phyloP scores from a whole-genome alignment of 139 green algal species.

The Coelastrella sp. region DNA sequence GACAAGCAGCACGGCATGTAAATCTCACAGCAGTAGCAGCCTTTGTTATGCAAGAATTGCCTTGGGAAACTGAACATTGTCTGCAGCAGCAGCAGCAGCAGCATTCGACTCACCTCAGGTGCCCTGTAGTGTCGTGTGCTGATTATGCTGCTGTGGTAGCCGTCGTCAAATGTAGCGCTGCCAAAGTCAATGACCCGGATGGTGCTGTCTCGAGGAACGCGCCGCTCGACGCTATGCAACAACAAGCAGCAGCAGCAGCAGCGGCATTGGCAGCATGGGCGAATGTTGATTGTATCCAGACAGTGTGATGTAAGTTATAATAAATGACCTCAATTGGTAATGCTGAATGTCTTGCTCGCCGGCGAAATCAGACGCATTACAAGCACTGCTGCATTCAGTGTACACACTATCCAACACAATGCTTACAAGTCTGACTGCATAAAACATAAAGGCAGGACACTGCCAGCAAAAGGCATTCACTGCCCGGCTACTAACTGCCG shows the following conservation, averaged over 20 bases:
- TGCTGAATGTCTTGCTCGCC: not conserved
- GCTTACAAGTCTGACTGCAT: too few species aligned
- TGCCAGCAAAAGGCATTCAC: too few species aligned
- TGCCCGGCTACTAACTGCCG: too few species aligned
- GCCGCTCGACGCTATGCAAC: constrained; percentile 40
- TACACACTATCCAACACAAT: too few species aligned
- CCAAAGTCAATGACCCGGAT: constrained; percentile 97
- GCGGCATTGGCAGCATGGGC: not conserved
- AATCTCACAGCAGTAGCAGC: not conserved
- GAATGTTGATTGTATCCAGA: too few species aligned
- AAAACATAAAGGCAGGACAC: too few species aligned
- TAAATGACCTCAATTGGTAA: too few species aligned
- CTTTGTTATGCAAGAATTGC: too few species aligned
- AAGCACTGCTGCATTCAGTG: not conserved
- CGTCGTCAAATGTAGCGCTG: constrained; percentile 93
- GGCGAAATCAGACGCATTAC: too few species aligned
- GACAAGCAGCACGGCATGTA: not conserved
- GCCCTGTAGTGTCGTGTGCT: constrained; percentile 96
- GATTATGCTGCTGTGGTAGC: constrained; percentile 88
- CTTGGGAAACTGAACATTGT: not conserved
- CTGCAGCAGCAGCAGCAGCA: not conserved
- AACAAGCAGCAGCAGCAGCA: constrained; percentile 2
- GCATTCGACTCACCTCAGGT: constrained; percentile 74
- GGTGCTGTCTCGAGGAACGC: constrained; percentile 69
- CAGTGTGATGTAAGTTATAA: too few species aligned